Evolutionary conservation across 345 rosid genomes (phyloP).

Genomic region (Cardamine chenopodiifolia): DNA sequence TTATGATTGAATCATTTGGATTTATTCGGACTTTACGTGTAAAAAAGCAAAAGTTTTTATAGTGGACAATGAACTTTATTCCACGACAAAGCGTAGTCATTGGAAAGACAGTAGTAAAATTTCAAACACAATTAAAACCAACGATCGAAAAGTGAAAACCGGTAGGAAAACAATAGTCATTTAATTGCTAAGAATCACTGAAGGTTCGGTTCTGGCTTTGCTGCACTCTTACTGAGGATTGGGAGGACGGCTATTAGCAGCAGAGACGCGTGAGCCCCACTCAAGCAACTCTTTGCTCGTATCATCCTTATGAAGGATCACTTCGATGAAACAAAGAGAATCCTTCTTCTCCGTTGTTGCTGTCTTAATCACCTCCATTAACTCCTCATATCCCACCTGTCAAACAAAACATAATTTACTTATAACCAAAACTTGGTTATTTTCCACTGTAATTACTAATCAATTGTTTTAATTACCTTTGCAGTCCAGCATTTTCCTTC

Average conservation of each 20-base stretch:
- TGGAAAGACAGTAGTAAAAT: not conserved
- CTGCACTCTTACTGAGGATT: slow-evolving; percentile 38
- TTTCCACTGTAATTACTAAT: not conserved
- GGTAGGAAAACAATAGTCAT: not conserved
- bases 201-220: not conserved
- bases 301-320: slow-evolving; percentile 57
- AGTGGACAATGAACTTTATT: slow-evolving; percentile 4
- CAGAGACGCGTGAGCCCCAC: slow-evolving; percentile 53
- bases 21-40: not conserved
- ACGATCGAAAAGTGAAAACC: not conserved
- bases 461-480: slow-evolving; percentile 28
- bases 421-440: not conserved
- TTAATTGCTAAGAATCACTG: not conserved
- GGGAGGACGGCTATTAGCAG: slow-evolving; percentile 59
- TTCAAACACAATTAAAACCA: not conserved
- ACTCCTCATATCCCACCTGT: slow-evolving; percentile 45
- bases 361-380: slow-evolving; percentile 48
- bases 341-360: slow-evolving; percentile 49
- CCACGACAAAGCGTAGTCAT: not conserved
- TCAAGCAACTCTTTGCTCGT: slow-evolving; percentile 60
- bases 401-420: not conserved
- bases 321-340: slow-evolving; percentile 58
- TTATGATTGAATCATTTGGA: not conserved
- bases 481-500: slow-evolving; percentile 61
- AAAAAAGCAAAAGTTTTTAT: not conserved